phyloP scores from a whole-genome alignment of 441 rosid genomes.

The Mallotus japonicus region DNA sequence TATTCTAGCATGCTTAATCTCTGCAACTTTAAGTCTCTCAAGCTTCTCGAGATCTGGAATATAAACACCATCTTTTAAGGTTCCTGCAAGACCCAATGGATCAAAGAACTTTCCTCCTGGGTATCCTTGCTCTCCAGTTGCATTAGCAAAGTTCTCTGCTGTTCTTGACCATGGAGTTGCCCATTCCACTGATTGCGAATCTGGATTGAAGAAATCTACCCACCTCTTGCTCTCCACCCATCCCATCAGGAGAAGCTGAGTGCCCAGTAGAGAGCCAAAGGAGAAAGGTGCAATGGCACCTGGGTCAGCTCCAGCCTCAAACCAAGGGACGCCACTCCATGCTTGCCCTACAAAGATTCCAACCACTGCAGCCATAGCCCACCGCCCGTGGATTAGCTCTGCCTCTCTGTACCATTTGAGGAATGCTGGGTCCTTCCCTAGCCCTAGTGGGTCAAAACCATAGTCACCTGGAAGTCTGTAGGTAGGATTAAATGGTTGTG shows the following conservation, averaged over 20 bases:
- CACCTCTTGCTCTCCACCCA: conserved; percentile 99
- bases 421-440: conserved; percentile 92
- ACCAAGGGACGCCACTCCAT: conserved; percentile 95
- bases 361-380: conserved; percentile 93
- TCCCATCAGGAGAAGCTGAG: conserved; percentile 89
- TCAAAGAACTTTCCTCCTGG: conserved; percentile 96
- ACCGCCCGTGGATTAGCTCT: conserved; percentile 91
- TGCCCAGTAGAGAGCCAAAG: conserved; percentile 74
- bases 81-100: conserved; percentile 73
- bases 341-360: conserved; percentile 94
- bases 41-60: conserved; percentile 71
- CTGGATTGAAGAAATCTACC: conserved; percentile 94
- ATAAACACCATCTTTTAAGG: conserved; percentile 55
- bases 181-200: conserved; percentile 91
- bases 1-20: conserved; percentile 90
- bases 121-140: conserved; percentile 89
- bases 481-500: background rate
- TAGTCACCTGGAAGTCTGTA: conserved; percentile 92
- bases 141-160: conserved; percentile 73
- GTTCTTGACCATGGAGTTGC: conserved; percentile 94
- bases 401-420: conserved; percentile 96
- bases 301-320: conserved; percentile 92
- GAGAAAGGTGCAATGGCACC: conserved; percentile 86
- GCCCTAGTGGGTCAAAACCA: conserved; percentile 89
- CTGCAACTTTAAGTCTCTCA: conserved; percentile 82